Conservation (phyloP, 176 grass and related monocot species). For the Paspalum notatum region DNA sequence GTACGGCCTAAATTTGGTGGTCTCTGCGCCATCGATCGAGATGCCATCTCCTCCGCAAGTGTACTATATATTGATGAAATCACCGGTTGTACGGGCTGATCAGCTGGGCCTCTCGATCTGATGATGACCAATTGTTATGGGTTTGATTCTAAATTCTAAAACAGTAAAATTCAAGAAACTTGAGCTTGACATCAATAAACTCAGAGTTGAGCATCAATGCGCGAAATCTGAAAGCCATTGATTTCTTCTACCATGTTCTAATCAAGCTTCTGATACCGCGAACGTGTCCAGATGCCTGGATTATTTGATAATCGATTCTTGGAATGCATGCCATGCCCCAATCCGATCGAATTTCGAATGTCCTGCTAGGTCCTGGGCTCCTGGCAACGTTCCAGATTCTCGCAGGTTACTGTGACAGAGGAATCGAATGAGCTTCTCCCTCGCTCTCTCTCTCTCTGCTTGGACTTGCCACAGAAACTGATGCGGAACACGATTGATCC, state of each 20-base stretch:
- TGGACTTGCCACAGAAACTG: neutral
- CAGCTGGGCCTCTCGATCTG: neutral
- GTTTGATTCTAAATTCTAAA: neutral
- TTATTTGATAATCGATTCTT: neutral
- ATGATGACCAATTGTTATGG: neutral
- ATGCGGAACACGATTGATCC: neutral
- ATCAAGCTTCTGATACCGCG: neutral
- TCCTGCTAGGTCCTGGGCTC: neutral
- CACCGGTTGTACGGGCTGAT: neutral
- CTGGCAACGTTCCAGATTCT: neutral
- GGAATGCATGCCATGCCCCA: neutral
- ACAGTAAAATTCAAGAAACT: neutral
- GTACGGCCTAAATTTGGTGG: neutral
- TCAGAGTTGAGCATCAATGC: neutral
- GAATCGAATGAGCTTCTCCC: neutral
- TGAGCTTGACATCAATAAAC: neutral
- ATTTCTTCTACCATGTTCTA: neutral
- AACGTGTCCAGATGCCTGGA: neutral
- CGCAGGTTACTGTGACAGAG: neutral
- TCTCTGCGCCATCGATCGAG: conserved; percentile 28
- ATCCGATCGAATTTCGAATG: neutral
- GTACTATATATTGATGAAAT: conserved; percentile 15
- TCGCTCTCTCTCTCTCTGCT: too few relatives aligned
- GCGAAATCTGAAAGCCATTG: neutral
- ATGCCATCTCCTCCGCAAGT: conserved; percentile 32